phyloP scores from a whole-genome alignment of 805 yeast species.

The Kurtzmaniella cleridarum region DNA sequence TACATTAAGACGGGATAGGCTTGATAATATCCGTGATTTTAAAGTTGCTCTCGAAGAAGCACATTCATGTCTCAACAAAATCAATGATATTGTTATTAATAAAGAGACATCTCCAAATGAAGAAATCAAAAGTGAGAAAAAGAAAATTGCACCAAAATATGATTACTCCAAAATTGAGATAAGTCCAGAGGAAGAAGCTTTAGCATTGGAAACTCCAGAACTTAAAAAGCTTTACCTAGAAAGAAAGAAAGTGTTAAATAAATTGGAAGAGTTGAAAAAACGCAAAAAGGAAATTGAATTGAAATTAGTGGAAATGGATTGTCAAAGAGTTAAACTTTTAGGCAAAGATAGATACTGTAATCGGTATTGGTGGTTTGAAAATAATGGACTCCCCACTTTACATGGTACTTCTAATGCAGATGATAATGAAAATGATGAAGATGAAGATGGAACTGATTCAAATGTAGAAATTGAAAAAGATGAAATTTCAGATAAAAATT shows the following conservation, averaged over 20 bases:
- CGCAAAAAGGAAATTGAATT: slow-evolving; percentile 53
- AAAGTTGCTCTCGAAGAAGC: slow-evolving; percentile 49
- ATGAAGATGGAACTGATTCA: slow-evolving; percentile 12
- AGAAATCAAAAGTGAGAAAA: slow-evolving; percentile 1
- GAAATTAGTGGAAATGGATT: slow-evolving; percentile 61
- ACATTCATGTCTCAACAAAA: slow-evolving; percentile 22
- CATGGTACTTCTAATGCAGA: slow-evolving; percentile 34
- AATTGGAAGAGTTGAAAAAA: slow-evolving; percentile 42
- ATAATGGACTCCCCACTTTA: slow-evolving; percentile 66
- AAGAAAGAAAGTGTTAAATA: slow-evolving; percentile 36
- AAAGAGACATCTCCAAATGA: neutral
- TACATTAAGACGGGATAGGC: slow-evolving; percentile 55
- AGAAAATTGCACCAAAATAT: slow-evolving; percentile 6
- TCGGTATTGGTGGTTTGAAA: slow-evolving; percentile 94
- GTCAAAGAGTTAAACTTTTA: slow-evolving; percentile 67
- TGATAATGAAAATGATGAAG: slow-evolving; percentile 39
- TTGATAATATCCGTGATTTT: slow-evolving; percentile 60
- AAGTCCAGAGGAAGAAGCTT: slow-evolving; percentile 31
- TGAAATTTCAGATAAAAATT: slow-evolving; percentile 48
- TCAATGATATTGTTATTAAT: slow-evolving; percentile 11
- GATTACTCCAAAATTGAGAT: slow-evolving; percentile 26
- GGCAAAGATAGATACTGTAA: slow-evolving; percentile 84
- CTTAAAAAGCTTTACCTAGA: slow-evolving; percentile 40
- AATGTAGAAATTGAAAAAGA: slow-evolving; percentile 40
- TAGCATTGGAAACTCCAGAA: slow-evolving; percentile 36